Base-by-base conservation (phyloP, 352 stramenopile genomes). In the Phytophthora tubulina region DNA sequence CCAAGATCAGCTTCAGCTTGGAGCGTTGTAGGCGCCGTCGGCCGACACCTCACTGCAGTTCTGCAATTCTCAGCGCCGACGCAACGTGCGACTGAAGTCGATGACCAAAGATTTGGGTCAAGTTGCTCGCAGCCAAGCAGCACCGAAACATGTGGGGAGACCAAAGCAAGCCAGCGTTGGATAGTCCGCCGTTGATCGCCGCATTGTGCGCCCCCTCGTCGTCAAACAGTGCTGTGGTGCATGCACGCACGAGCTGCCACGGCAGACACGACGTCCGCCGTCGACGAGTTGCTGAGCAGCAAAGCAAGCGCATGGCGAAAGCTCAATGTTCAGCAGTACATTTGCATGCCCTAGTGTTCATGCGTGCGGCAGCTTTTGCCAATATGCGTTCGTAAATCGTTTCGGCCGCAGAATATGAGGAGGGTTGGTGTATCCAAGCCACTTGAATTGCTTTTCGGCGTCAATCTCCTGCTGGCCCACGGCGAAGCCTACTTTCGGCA, bases 131-230 rank as follows among this genome's bases (percentile, higher is more conserved):
- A 48, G 64, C 55, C 64, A 71, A 63, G 38, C 27, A 30, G 46
- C 39, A 44, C 10, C 9, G 13, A 50, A 55, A 62, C 67, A 71
- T 67, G 61, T 72, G 67, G 67, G 15, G 42, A 62, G 46, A 60
- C 41, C 48, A 48, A 63, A 59, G 36, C 63, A 21, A 36, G 8
- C 30, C 35, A n/a, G 15, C 54, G 33, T 51, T 73, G 70, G 65
- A 74, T 70, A 74, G 64, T 74, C 64, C 57, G 42, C 52, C 64
- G 50, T 54, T 5, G 8, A 52, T 77, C 58, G 70, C 70, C 39
- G 17, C 45, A 6, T 74, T 33, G 70, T 63, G 36, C 65, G 70
- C 36, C 58, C 62, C 52, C 27, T 77, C 70, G 65, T 66, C 31
- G 70, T 73, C 52, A 74, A 77, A 67, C 68, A 52, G 65, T 70